Evolutionary conservation across 176 grass and related monocot genomes (phyloP).

Genomic region (Ensete ventricosum): DNA sequence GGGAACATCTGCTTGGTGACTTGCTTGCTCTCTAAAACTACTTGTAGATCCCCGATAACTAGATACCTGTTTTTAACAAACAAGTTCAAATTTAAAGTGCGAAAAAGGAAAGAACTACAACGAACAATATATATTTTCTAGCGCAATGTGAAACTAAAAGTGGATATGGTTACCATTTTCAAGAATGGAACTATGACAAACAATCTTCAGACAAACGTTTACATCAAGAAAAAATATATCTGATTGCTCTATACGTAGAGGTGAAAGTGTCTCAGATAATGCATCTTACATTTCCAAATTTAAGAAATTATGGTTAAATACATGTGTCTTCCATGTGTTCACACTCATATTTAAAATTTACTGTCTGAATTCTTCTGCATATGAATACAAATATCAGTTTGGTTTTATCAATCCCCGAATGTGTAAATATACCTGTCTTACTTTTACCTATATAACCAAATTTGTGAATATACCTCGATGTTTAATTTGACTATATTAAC

Average conservation of each 20-base stretch:
- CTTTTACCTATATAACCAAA: too few relatives aligned
- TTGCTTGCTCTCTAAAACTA: constrained; percentile 93
- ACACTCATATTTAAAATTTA: background rate
- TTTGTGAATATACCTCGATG: too few relatives aligned
- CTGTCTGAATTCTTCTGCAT: too few relatives aligned
- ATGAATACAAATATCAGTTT: background rate
- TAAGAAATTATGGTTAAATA: background rate
- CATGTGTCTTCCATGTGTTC: background rate
- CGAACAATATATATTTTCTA: background rate
- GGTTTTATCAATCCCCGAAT: background rate
- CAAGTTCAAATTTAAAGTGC: background rate
- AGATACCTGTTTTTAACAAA: constrained; percentile 40
- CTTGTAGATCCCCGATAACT: constrained; percentile 83
- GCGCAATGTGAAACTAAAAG: background rate
- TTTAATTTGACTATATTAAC: background rate
- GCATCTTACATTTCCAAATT: background rate
- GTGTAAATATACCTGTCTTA: too few relatives aligned
- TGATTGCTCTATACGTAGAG: too few relatives aligned
- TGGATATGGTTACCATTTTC: background rate
- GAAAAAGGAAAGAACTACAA: background rate
- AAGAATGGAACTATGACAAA: background rate
- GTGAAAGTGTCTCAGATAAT: too few relatives aligned
- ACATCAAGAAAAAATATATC: background rate
- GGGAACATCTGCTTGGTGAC: constrained; percentile 40
- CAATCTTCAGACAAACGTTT: background rate